Conservation (phyloP, 768 basidiomycete genomes). For the Rhizopogon salebrosus region DNA sequence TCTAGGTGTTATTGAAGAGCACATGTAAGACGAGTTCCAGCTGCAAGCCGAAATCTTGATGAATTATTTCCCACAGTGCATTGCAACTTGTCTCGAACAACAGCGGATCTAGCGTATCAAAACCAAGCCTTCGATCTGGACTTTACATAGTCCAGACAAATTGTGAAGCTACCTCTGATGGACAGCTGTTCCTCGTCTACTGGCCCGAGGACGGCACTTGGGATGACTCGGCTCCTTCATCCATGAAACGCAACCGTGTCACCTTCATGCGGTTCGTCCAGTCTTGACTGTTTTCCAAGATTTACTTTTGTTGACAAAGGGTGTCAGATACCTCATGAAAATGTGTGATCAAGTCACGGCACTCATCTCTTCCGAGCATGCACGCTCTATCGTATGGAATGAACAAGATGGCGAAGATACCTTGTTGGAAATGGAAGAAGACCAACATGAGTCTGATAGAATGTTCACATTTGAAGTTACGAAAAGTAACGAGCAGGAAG, state of each 20-base stretch:
- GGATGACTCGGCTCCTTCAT: conserved; percentile 41
- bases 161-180: conserved; percentile 1
- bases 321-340: conserved; percentile 51
- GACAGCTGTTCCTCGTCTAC: conserved; percentile 44
- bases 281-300: neutral
- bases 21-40: conserved; percentile 29
- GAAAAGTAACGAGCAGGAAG: conserved; percentile 52
- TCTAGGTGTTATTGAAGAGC: conserved; percentile 31
- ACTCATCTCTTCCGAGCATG: conserved; percentile 45
- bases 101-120: neutral
- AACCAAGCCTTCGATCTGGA: conserved; percentile 38
- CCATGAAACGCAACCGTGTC: conserved; percentile 46
- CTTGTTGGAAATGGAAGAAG: conserved; percentile 21
- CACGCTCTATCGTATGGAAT: conserved; percentile 39
- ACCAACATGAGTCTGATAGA: conserved; percentile 39
- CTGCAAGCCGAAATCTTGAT: neutral
- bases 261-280: conserved; percentile 54
- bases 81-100: conserved; percentile 4
- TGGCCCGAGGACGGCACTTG: conserved; percentile 63
- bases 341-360: conserved; percentile 51
- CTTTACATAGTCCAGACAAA: conserved; percentile 35
- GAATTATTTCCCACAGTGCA: neutral
- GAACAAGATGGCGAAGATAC: conserved; percentile 23
- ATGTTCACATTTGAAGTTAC: conserved; percentile 50
- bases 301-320: neutral